Base-by-base conservation (phyloP, 1,284 basidiomycete species). In the Thelephora terrestris region DNA sequence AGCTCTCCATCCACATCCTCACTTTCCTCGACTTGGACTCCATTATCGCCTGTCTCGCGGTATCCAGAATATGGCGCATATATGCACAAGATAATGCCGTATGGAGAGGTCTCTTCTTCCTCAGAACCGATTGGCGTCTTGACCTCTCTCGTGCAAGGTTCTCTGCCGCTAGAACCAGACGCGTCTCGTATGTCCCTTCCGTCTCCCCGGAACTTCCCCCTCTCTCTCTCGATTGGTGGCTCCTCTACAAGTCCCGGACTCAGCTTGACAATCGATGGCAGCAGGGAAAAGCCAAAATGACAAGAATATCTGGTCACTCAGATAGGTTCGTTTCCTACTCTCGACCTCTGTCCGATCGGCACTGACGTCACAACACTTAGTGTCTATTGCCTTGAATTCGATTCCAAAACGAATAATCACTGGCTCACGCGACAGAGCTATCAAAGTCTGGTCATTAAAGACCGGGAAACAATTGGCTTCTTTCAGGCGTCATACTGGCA, bases 301-400 rank as follows among this genome's bases (percentile, higher is more conserved):
- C 68, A 52, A 66, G 69, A 46, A 73, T 86, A 5, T 58, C 63
- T 38, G 79, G 79, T 1, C 79, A 81, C 55, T 62, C 61, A 12
- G 79, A 80, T 56, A 78, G 75, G 75, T 76, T 50, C 17, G 58
- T 53, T 45, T 21, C 7, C 43, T 2, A 47, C 45, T 18, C n/a
- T 49, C 17, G 43, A 4, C 32, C 34, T 29, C 23, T 47, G 32
- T 12, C 17, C 18, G 39, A 10, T 32, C 21, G 1, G 17, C 9
- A 43, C 45, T 46, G 16, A 51, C 12, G 34, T 35, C 42, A 47
- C 12, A 57, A 57, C 53, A n/a, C n/a, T n/a, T n/a, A 86, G 85
- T 53, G 87, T 94, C 7, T 94, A 95, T 58, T 91, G 88, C 59
- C 71, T 91, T 7, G 85, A 91, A 57, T 84, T 91, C 54, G 74